Conservation (phyloP, 2,329 filamentous ascomycete genomes). For the Colletotrichum kahawae region DNA sequence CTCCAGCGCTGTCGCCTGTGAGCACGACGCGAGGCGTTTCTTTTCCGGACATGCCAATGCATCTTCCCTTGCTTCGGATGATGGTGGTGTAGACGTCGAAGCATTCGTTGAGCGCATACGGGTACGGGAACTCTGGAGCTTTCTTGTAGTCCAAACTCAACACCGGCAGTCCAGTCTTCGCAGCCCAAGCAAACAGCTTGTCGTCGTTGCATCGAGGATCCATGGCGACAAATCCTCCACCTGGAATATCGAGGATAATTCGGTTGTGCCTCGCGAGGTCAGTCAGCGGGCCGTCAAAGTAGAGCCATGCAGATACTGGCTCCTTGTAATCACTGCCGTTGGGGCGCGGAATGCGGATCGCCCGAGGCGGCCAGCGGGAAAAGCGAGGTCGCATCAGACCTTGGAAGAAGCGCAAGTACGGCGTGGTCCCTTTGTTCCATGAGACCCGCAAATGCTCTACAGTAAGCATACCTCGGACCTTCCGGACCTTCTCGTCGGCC, state of each 20-base stretch:
- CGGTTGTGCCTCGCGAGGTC: slow-evolving; percentile 78
- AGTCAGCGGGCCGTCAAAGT: slow-evolving; percentile 86
- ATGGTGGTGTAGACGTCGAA: slow-evolving; percentile 51
- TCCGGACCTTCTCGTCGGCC: slow-evolving; percentile 95
- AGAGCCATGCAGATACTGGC: slow-evolving; percentile 86
- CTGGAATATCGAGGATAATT: slow-evolving; percentile 87
- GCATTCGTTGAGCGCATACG: slow-evolving; percentile 53
- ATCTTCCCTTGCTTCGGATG: slow-evolving; percentile 42
- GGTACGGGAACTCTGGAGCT: slow-evolving; percentile 56
- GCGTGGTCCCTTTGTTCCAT: slow-evolving; percentile 94
- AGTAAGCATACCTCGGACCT: slow-evolving; percentile 84
- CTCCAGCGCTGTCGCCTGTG: slow-evolving; percentile 55
- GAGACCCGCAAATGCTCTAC: slow-evolving; percentile 90
- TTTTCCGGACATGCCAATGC: slow-evolving; percentile 47
- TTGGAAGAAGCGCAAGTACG: slow-evolving; percentile 79
- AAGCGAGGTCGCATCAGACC: slow-evolving; percentile 77
- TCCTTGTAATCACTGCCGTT: slow-evolving; percentile 81
- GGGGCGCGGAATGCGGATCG: slow-evolving; percentile 84
- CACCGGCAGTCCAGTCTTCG: slow-evolving; percentile 85
- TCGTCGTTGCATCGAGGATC: slow-evolving; percentile 93
- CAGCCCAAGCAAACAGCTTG: slow-evolving; percentile 90
- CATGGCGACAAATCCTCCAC: slow-evolving; percentile 97
- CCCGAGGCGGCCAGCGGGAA: slow-evolving; percentile 80
- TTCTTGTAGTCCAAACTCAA: slow-evolving; percentile 84
- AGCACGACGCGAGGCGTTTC: slow-evolving; percentile 46